Evolutionary conservation across 1,284 basidiomycete species (phyloP), one percentile per base, ranked within the genome.

Genomic region (Moniliophthora roreri): DNA sequence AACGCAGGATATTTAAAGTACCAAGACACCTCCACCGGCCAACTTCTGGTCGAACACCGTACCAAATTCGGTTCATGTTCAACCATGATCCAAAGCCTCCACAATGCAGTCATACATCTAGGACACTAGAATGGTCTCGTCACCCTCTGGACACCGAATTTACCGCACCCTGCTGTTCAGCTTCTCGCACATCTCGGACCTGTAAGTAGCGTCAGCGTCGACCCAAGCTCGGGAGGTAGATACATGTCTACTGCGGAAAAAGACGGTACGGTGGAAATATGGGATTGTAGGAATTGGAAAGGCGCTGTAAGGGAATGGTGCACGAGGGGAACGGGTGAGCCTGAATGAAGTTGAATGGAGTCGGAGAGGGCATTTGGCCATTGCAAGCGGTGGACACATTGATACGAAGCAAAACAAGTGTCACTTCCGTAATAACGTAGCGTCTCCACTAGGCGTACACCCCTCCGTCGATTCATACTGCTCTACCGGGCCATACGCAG

Each of bases 261-360:
- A 58, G 97, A 99, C 62, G 91, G 94, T 0, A 82, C 74, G 0
- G 90, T 99, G 57, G 98, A 98, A 66, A 80, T 91, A 8, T 99
- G 96, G 97, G 97, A 99, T 72, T 91, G 87, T 63, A 75, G 97
- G 48, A 98, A 94, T 76, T 96, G 95, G 89, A 94, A 91, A 60
- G 88, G 89, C 21, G 84, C 88, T 2, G 82, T 97, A 32, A 75
- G 92, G 48, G 84, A 88, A 56, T 98, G 95, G 94, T 74, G 69
- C 9, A 79, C 87, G 13, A 77, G 93, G 10, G 51, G 51, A 51
- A 56, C 38, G 2, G 69, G 74, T 7, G 69, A 74, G 32, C 78
- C 80, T n/a, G n/a, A n/a, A n/a, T 0, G 83, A 86, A 59, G 61
- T 91, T 5, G 87, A 89, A 50, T 92, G 87, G 87, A 90, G 87